Conservation (phyloP, 2,329 filamentous ascomycete species). For the Cytospora chrysosperma region DNA sequence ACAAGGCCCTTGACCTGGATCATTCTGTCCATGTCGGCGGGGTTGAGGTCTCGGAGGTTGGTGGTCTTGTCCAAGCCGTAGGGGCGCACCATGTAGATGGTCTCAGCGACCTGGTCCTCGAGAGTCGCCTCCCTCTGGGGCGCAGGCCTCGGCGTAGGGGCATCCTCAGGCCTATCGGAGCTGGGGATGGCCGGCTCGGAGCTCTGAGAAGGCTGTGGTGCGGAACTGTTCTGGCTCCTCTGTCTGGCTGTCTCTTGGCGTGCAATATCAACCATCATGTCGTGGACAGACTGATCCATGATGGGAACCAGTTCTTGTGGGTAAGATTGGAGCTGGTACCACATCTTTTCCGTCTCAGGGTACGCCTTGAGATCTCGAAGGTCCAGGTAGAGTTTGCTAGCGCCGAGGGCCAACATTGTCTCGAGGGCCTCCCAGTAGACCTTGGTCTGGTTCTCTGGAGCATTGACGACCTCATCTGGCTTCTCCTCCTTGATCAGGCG, state of each 20-base stretch:
- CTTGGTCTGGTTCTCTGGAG: constrained; percentile 72
- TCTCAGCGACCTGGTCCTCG: constrained; percentile 77
- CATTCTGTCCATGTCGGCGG: constrained; percentile 92
- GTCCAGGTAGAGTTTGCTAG: constrained; percentile 83
- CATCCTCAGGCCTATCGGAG: constrained; percentile 67
- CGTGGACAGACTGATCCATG: constrained; percentile 93
- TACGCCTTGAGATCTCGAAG: constrained; percentile 88
- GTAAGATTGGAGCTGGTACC: constrained; percentile 92
- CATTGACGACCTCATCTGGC: constrained; percentile 67
- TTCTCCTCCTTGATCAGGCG: constrained; percentile 88
- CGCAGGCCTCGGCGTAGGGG: constrained; percentile 43
- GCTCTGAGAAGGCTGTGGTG: constrained; percentile 53
- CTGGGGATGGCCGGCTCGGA: constrained; percentile 77
- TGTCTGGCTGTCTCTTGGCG: constrained; percentile 73
- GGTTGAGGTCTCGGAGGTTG: constrained; percentile 92
- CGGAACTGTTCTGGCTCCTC: constrained; percentile 60
- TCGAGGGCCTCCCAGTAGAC: constrained; percentile 84
- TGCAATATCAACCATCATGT: constrained; percentile 88
- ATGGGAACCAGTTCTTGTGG: constrained; percentile 94
- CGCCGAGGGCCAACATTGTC: constrained; percentile 85
- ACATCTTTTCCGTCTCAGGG: constrained; percentile 87
- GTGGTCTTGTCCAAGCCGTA: constrained; percentile 84
- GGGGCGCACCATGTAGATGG: constrained; percentile 81
- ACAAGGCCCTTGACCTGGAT: constrained; percentile 94
- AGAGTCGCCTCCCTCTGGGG: constrained; percentile 56